Base-by-base conservation (phyloP, 352 stramenopile genomes). In the Globisporangium camurandrum region DNA sequence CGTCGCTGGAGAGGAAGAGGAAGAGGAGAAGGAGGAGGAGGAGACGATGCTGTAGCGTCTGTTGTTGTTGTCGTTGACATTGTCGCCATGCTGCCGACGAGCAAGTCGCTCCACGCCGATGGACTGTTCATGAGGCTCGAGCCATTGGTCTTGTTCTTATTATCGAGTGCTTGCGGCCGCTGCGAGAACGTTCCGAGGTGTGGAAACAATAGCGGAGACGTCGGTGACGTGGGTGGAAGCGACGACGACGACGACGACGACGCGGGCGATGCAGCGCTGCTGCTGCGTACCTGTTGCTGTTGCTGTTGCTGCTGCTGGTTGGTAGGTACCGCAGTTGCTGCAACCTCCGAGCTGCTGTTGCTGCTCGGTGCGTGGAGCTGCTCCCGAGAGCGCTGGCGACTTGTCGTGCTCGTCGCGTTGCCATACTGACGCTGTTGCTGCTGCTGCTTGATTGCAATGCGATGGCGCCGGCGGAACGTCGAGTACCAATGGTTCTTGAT, bases 401-500 rank as follows among this genome's bases (percentile, higher is more conserved):
- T n/a, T n/a, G 23, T 46, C 40, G 24, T 48, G 16, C 17, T 44
- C 23, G 22, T 40, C 33, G 36, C 12, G 44, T 45, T 2, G 23
- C 6, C 14, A 30, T 23, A 26, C 2, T 33, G 37, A 31, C 31
- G 51, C 24, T 45, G 16, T n/a, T 64, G 59, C 7, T 63, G 56
- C 1, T 60, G 49, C 9, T 61, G 46, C 55, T 86, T 88, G 30
- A 66, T 69, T 3, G 67, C 75, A 50, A 85, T 73, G 19, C 77
- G 73, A 41, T 60, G 76, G 27, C 67, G 69, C 1, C 80, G 65
- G 0, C 80, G 69, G 37, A 72, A 79, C 2, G 80, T 89, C 50
- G 80, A 92, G 65, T 92, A 88, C 77, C 77, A 92, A 58, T 89
- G 80, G 57, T 92, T 92, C 55, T 92, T 92, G 61, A 92, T 88